Evolutionary conservation across 1,284 basidiomycete species (phyloP).

Genomic region (Cryptococcus deneoformans): DNA sequence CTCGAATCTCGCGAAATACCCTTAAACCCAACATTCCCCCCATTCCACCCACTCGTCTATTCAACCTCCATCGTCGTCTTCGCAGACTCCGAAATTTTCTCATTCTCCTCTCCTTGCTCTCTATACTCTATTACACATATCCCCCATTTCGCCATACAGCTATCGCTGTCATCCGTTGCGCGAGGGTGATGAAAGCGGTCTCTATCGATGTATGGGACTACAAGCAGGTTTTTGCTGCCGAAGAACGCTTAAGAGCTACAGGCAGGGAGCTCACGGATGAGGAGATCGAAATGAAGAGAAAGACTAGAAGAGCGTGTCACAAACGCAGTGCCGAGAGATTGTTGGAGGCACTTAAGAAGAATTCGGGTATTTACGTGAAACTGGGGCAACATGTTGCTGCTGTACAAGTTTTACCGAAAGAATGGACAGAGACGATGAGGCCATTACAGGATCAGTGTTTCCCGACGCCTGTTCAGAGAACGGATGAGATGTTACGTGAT

Average conservation of each 20-base stretch:
- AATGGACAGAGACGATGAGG: slow-evolving; percentile 61
- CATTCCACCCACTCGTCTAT: neutral
- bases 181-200: slow-evolving; percentile 55
- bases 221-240: slow-evolving; percentile 65
- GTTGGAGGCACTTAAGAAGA: slow-evolving; percentile 72
- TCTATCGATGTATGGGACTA: slow-evolving; percentile 68
- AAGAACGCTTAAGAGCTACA: slow-evolving; percentile 18
- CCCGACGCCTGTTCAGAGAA: slow-evolving; percentile 41
- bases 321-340: slow-evolving; percentile 72
- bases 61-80: slow-evolving; percentile 6
- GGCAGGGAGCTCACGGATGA: slow-evolving; percentile 58
- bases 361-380: slow-evolving; percentile 61
- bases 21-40: neutral
- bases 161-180: slow-evolving; percentile 62
- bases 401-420: slow-evolving; percentile 70
- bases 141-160: slow-evolving; percentile 51
- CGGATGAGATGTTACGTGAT: slow-evolving; percentile 41
- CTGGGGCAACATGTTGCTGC: slow-evolving; percentile 77
- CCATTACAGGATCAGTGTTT: slow-evolving; percentile 72
- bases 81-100: slow-evolving; percentile 26
- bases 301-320: slow-evolving; percentile 74
- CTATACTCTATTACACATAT: slow-evolving; percentile 48
- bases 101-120: slow-evolving; percentile 28
- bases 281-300: slow-evolving; percentile 49
- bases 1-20: too few relatives aligned